Evolutionary conservation across 257 asterid genomes (phyloP).

Genomic region (Leonotis leonurus): DNA sequence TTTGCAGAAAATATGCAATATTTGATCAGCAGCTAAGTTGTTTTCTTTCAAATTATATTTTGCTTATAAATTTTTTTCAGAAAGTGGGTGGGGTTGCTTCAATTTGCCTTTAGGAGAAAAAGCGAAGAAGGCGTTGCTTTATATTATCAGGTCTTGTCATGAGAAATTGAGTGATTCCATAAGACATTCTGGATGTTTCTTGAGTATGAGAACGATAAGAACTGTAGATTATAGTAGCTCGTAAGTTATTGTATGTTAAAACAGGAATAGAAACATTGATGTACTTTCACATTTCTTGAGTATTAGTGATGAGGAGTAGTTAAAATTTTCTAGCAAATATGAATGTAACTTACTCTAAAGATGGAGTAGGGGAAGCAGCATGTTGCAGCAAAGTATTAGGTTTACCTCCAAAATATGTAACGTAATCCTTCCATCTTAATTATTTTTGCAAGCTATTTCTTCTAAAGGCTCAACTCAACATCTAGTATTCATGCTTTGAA

Average conservation of each 20-base stretch:
- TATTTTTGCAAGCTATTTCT: background rate
- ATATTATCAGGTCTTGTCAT: background rate
- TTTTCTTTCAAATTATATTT: background rate
- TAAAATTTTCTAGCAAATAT: background rate
- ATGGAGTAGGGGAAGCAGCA: background rate
- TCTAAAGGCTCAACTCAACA: background rate
- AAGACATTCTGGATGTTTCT: background rate
- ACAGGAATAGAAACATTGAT: background rate
- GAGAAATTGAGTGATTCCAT: background rate
- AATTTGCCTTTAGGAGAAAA: background rate
- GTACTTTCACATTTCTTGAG: background rate
- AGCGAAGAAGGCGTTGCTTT: background rate
- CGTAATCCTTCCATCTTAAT: slow-evolving; percentile 4
- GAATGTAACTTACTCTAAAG: background rate
- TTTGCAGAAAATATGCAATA: background rate
- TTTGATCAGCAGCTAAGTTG: background rate
- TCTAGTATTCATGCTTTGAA: slow-evolving; percentile 5
- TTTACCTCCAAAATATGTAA: background rate
- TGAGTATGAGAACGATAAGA: background rate
- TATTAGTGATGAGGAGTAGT: background rate
- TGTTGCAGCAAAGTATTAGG: background rate
- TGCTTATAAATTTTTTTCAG: background rate
- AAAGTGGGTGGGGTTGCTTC: background rate
- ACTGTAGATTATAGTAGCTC: background rate
- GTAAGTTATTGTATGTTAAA: background rate